Evolutionary conservation across 805 yeast genomes (phyloP), one percentile per base, ranked within the genome.

Genomic region (Lachancea cidri): DNA sequence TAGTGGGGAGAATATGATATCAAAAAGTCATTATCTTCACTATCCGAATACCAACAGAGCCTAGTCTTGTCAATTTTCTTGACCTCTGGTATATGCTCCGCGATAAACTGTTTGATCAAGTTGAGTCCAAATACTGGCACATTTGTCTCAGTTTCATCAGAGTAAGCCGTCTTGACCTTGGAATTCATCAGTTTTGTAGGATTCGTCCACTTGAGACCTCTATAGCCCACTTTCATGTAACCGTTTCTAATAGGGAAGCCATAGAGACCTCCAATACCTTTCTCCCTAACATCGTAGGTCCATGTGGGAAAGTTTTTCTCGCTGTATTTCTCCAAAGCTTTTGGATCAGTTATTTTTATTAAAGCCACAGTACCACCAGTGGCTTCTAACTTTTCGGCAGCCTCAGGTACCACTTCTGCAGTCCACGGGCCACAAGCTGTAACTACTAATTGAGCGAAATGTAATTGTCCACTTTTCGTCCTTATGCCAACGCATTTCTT

Each of bases 31-130:
- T 62, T 58, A 37, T 62, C 65, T 13, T 54, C 45, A 6, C 66
- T 57, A 44, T 65, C 70, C 1, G 65, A 60, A 36, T 62, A 61
- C 70, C 70, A 67, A 42, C 64, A 61, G 4, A 60, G 19, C 37
- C 63, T 48, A 2, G 61, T 58, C 36, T 31, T 36, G 8, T 43
- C 38, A 33, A 58, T 54, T 17, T 47, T 52, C 2, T 19, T 43
- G 16, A 58, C 46, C 35, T 60, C 62, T 5, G 65, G 64, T 24
- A 59, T 40, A 30, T 48, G 47, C 25, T 54, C 53, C 41, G 38
- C 46, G 16, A 59, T 46, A 29, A 59, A 52, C 3, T 45, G 43
- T 39, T 60, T 60, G 24, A 57, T 56, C 20, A 49, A 36, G 11
- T 52, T 29, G n/a, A 60, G 40, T 1, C 58, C 64, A 46, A 50